A percentile compares a stretch with the other conserved stretches of the same genome.
Evolutionary conservation across 345 rosid species (phyloP).

Genomic region (Citrus sp.): DNA sequence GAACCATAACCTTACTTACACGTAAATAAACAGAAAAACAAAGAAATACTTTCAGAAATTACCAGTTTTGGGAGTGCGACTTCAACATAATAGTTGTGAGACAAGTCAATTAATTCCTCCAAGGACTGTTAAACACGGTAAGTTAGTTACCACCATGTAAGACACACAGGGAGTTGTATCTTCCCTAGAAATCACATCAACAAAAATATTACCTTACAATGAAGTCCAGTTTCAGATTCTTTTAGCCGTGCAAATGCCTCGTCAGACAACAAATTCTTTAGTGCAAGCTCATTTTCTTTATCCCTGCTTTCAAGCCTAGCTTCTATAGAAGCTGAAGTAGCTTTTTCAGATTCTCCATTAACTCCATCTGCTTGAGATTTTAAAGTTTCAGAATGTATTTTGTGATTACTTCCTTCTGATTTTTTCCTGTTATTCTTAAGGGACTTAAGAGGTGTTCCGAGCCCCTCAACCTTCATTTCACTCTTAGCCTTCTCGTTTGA

Average conservation of each 20-base stretch:
- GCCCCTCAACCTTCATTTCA: slow-evolving; percentile 96
- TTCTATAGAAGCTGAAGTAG: slow-evolving; percentile 37
- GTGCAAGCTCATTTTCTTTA: slow-evolving; percentile 52
- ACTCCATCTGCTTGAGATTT: slow-evolving; percentile 35
- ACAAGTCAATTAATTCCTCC: slow-evolving; percentile 77
- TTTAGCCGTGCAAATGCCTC: slow-evolving; percentile 73
- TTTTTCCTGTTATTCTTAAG: slow-evolving; percentile 75
- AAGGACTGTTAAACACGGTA: slow-evolving; percentile 56
- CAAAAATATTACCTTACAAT: slow-evolving; percentile 57
- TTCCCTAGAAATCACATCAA: slow-evolving; percentile 10
- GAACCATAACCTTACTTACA: slow-evolving; percentile 8
- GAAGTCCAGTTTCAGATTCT: slow-evolving; percentile 94
- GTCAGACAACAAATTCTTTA: slow-evolving; percentile 62
- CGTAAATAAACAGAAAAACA: slow-evolving; percentile 1
- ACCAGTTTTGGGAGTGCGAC: slow-evolving; percentile 98
- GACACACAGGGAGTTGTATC: slow-evolving; percentile 11
- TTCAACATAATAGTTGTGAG: slow-evolving; percentile 77
- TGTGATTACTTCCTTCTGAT: slow-evolving; percentile 43
- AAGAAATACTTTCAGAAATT: slow-evolving; percentile 22
- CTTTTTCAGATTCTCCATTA: slow-evolving; percentile 38
- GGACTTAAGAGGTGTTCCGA: slow-evolving; percentile 88
- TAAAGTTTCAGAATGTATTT: slow-evolving; percentile 35
- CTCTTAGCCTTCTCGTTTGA: slow-evolving; percentile 61
- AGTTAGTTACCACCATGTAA: slow-evolving; percentile 25
- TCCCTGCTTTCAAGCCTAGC: slow-evolving; percentile 47